Evolutionary conservation across 345 rosid genomes (phyloP).

Genomic region (Hirschfeldia incana): DNA sequence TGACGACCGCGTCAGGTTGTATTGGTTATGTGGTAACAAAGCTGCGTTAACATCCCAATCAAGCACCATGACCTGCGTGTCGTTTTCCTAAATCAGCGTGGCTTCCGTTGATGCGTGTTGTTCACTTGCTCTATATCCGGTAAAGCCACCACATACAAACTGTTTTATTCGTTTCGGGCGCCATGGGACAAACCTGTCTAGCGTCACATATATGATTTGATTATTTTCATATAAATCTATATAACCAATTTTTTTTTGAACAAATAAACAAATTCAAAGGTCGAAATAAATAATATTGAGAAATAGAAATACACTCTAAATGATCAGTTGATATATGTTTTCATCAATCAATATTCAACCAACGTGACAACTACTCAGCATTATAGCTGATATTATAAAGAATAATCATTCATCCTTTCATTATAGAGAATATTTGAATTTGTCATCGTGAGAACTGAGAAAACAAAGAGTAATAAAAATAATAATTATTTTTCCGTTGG

Average conservation of each 20-base stretch:
- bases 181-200: not conserved
- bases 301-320: not conserved
- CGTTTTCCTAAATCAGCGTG: not conserved
- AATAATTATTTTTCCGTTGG: not conserved
- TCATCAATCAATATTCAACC: not conserved
- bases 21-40: not conserved
- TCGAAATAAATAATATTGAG: not conserved
- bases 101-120: not conserved
- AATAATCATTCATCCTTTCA: not conserved
- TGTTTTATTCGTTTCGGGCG: not conserved
- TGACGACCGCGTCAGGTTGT: not conserved
- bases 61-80: not conserved
- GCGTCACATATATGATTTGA: not conserved
- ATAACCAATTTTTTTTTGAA: not conserved
- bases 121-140: not conserved
- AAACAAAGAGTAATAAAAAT: not conserved
- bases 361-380: not conserved
- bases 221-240: not conserved
- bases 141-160: not conserved
- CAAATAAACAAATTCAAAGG: not conserved
- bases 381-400: not conserved
- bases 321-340: not conserved
- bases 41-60: not conserved
- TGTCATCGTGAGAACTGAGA: not conserved
- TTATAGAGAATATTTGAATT: constrained; percentile 1